Percentiles rank a stretch among this genome's conserved stretches.
Evolutionary conservation across 108 stramenopile species (phyloP).

Genomic region (Thalassiosira profunda): DNA sequence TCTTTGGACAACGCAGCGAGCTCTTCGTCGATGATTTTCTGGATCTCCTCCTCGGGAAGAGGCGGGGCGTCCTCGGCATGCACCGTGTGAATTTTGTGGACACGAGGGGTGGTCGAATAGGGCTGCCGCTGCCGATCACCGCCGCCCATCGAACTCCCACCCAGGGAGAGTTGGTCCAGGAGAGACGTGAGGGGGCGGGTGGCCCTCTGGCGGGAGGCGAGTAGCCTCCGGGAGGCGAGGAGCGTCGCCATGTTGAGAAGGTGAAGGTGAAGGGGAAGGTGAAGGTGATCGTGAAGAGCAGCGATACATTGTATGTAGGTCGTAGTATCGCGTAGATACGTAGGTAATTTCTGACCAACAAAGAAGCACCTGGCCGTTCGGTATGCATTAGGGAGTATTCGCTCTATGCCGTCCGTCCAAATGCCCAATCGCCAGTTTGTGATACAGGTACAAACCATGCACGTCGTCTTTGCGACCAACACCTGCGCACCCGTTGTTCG

Average conservation of each 20-base stretch:
- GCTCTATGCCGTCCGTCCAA: constrained; percentile 26
- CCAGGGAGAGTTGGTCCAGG: not conserved
- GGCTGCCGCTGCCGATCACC: not conserved
- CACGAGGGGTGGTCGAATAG: not conserved
- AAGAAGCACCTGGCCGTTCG: too few relatives aligned
- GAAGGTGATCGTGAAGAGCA: too few relatives aligned
- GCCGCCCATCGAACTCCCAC: not conserved
- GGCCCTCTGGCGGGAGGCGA: not conserved
- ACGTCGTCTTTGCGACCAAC: not conserved
- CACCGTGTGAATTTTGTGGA: constrained; percentile 38
- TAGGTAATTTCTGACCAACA: too few relatives aligned
- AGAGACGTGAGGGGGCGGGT: not conserved
- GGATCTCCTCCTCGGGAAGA: constrained; percentile 67
- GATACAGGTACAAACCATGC: constrained; percentile 20
- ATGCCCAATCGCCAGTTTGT: constrained; percentile 3
- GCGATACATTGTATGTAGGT: too few relatives aligned
- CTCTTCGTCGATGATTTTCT: constrained; percentile 70
- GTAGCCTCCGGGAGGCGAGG: constrained; percentile 1
- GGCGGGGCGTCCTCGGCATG: too few relatives aligned
- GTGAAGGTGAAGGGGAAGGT: too few relatives aligned
- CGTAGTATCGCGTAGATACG: too few relatives aligned
- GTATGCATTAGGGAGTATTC: too few relatives aligned
- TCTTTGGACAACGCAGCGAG: constrained; percentile 56
- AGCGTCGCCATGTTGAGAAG: not conserved
- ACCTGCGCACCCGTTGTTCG: not conserved